Base-by-base conservation (phyloP, 306 rosid genomes). In the Sindora glabra region DNA sequence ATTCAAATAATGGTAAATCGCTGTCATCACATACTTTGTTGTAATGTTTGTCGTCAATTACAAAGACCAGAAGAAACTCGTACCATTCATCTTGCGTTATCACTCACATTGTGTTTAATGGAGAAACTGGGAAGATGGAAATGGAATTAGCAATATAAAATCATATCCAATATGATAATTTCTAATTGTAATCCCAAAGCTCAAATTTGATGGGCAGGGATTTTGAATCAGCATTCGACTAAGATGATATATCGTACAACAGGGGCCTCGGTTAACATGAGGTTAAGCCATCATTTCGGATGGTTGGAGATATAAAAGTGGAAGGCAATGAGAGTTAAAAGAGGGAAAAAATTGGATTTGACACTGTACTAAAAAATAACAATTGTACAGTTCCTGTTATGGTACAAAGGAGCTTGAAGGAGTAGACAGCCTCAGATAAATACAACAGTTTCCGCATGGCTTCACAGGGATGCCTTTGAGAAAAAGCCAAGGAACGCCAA, bases 361-460 rank as follows among this genome's bases (percentile, higher is more conserved):
- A 62, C 54, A 42, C 83, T 75, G 75, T 66, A 81, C 87, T 79
- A 44, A 37, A 2, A 48, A 62, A 45, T 33, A 16, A 21, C 4
- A 42, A 60, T 78, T 63, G 78, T 25, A 70, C 80, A 65, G 70
- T 55, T 74, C 49, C 42, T 56, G 62, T 49, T 63, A 47, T 12
- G 72, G 53, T 74, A 53, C 70, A 76, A 87, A 72, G 56, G 65
- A 62, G 62, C 57, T 15, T 62, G 62, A 24, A 40, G n/a, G 59
- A 24, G 45, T 65, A 13, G 73, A 39, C 62, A 23, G 40, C 64
- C 84, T 81, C 88, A 16, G 50, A 49, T 74, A 25, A 59, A 76
- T 62, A 29, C 33, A 58, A 80, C 80, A 74, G 77, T 74, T 79
- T 74, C 86, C 75, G 89, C 78, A 64, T 61, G 45, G 68, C 64